Evolutionary conservation across 2,329 filamentous ascomycete genomes (phyloP).

Genomic region (Fusarium fujikuroi): DNA sequence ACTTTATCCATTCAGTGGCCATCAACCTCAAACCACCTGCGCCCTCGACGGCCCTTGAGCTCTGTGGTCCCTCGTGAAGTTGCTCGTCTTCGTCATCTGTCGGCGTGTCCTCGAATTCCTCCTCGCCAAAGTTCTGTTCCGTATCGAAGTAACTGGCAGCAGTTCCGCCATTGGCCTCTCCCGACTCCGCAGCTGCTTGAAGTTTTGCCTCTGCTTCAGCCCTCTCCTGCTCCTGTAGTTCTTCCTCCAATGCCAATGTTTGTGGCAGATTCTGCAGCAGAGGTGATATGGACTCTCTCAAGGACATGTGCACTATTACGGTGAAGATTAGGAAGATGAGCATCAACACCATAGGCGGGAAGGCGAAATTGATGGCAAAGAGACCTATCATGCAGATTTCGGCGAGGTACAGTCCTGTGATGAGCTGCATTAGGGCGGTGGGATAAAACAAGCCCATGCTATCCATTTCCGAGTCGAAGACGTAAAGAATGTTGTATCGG

Average conservation of each 20-base stretch:
- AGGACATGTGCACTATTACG: conserved; percentile 76
- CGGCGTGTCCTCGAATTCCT: conserved; percentile 40
- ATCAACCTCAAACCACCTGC: conserved; percentile 49
- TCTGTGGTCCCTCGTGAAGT: conserved; percentile 34
- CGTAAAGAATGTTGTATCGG: conserved; percentile 90
- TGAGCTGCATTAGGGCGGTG: conserved; percentile 85
- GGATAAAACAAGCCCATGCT: conserved; percentile 90
- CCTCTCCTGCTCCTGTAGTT: conserved; percentile 56
- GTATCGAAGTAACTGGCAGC: conserved; percentile 52
- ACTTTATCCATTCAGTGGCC: conserved; percentile 49
- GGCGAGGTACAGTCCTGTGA: conserved; percentile 84
- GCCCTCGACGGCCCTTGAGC: conserved; percentile 53
- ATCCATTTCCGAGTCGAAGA: conserved; percentile 83
- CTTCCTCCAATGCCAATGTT: conserved; percentile 69
- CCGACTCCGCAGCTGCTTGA: conserved; percentile 39
- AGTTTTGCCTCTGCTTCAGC: conserved; percentile 55
- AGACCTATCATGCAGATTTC: conserved; percentile 87
- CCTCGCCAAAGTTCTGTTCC: conserved; percentile 50
- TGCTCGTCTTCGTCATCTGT: conserved; percentile 46
- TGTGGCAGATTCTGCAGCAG: conserved; percentile 83
- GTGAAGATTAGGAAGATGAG: conserved; percentile 80
- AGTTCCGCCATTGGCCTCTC: conserved; percentile 32
- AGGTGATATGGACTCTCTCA: conserved; percentile 79
- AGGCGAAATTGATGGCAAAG: conserved; percentile 75
- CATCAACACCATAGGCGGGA: conserved; percentile 80